These are phyloP conservation scores for Scleroderma bovista DNA, from an alignment of 768 basidiomycete genomes.

Conservation along the genomic window DNA sequence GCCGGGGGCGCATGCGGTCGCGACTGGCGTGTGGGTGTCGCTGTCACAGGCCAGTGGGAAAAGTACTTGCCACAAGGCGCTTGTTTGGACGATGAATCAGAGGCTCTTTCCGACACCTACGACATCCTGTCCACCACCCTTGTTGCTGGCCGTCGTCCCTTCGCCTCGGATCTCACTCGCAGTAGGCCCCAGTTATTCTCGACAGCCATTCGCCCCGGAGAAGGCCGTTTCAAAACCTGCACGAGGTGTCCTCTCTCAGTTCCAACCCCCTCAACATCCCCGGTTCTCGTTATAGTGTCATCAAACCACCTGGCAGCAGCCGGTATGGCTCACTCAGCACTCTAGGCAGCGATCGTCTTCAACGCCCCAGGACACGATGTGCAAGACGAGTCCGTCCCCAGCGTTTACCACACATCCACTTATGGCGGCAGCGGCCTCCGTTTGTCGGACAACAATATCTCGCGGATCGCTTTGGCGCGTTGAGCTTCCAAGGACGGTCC, in stretches of 20 bases:
- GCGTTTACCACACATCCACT: slow-evolving; percentile 26
- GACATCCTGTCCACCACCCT: slow-evolving; percentile 44
- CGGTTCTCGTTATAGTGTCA: slow-evolving; percentile 48
- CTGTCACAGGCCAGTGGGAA: too few species aligned
- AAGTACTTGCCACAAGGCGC: slow-evolving; percentile 52
- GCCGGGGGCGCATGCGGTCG: too few species aligned
- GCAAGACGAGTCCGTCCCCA: slow-evolving; percentile 34
- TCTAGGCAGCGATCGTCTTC: slow-evolving; percentile 57
- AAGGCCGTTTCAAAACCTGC: slow-evolving; percentile 37
- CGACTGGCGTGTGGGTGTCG: too few species aligned
- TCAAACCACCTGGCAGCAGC: slow-evolving; percentile 55
- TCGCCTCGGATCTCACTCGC: slow-evolving; percentile 57
- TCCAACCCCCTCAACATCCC: slow-evolving; percentile 57
- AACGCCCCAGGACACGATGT: slow-evolving; percentile 48
- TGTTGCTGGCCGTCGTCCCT: slow-evolving; percentile 49
- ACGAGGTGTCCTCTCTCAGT: slow-evolving; percentile 40
- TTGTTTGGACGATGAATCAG: slow-evolving; percentile 78
- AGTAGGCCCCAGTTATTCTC: slow-evolving; percentile 77
- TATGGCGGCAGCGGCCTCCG: slow-evolving; percentile 54
- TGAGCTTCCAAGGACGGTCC: slow-evolving; percentile 35
- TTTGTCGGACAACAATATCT: slow-evolving; percentile 79
- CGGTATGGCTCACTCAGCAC: slow-evolving; percentile 62
- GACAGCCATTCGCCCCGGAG: slow-evolving; percentile 47
- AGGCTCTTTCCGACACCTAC: slow-evolving; percentile 55
- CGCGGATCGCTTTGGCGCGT: slow-evolving; percentile 59